Conservation (phyloP, 345 rosid species). For the Gossypium thurberi region DNA sequence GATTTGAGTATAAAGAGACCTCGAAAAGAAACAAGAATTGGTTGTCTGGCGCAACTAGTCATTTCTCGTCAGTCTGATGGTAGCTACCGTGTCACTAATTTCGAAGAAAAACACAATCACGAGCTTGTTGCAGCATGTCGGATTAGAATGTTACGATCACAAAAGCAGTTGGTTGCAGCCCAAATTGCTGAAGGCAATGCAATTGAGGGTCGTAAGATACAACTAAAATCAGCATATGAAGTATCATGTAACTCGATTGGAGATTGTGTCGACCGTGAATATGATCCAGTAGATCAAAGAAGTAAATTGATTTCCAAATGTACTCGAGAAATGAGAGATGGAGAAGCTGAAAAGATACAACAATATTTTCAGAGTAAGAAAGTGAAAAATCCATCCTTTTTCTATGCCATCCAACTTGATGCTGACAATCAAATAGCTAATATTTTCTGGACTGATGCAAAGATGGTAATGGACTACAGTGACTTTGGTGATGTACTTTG, state of each 20-base stretch:
- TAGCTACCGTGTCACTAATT: constrained; percentile 29
- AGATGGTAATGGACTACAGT: constrained; percentile 27
- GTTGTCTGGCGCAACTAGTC: constrained; percentile 32
- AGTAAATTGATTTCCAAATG: constrained; percentile 21
- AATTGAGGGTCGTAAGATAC: constrained; percentile 8
- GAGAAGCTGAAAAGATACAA: constrained; percentile 28
- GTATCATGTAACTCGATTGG: constrained; percentile 9
- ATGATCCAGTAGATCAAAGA: constrained; percentile 14
- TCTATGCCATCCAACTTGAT: constrained; percentile 28
- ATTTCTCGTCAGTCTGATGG: constrained; percentile 33
- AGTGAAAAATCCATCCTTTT: constrained; percentile 26
- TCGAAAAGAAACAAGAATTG: constrained; percentile 36
- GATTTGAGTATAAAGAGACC: constrained; percentile 25
- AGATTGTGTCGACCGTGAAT: constrained; percentile 11
- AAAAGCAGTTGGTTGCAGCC: constrained; percentile 20
- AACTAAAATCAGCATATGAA: constrained; percentile 10
- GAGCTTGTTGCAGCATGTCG: constrained; percentile 28
- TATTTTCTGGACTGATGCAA: constrained; percentile 28
- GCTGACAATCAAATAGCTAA: constrained; percentile 30
- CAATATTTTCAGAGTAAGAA: constrained; percentile 27
- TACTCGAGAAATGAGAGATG: constrained; percentile 20
- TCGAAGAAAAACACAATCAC: constrained; percentile 36
- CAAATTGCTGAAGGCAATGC: constrained; percentile 19
- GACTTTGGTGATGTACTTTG: constrained; percentile 32
- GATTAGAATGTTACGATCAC: constrained; percentile 26